Percentiles rank a stretch among this genome's conserved stretches.
These are phyloP conservation scores for Phaeolepiota aurea DNA, from an alignment of 768 basidiomycete genomes.

Conservation along the genomic window DNA sequence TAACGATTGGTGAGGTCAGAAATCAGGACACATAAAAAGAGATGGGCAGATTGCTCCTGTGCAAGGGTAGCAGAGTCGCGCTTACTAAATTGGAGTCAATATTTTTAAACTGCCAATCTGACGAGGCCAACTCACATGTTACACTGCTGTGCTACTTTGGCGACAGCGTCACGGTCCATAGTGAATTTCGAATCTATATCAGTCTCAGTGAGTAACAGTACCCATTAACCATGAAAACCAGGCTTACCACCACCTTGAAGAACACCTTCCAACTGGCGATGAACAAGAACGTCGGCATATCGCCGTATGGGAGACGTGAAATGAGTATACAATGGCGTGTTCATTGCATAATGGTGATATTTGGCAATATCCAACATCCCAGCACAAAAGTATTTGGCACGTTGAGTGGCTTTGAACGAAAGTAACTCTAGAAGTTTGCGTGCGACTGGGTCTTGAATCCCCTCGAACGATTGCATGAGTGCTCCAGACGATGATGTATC, in stretches of 20 bases:
- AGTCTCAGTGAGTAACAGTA: conserved; percentile 5
- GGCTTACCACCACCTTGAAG: conserved; percentile 59
- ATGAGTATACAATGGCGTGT: conserved; percentile 86
- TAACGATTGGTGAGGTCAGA: conserved; percentile 91
- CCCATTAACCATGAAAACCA: conserved; percentile 1
- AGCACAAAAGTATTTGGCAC: conserved; percentile 96
- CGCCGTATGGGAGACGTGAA: conserved; percentile 91
- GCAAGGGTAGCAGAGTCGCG: conserved; percentile 87
- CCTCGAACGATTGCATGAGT: conserved; percentile 79
- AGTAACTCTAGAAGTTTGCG: conserved; percentile 76
- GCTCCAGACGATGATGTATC: conserved; percentile 73
- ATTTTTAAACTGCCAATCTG: conserved; percentile 4
- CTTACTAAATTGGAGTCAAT: conserved; percentile 43
- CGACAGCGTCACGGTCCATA: conserved; percentile 97
- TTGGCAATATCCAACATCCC: conserved; percentile 99
- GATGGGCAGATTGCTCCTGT: conserved; percentile 92
- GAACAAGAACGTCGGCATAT: conserved; percentile 90
- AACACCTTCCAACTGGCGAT: conserved; percentile 91
- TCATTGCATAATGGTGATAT: conserved; percentile 90
- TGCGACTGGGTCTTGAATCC: conserved; percentile 63
- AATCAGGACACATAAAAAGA: conserved; percentile 92
- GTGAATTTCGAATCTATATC: conserved; percentile 80
- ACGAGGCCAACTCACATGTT: conserved; percentile 62
- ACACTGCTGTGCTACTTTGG: conserved; percentile 96
- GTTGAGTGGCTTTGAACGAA: conserved; percentile 85